These are phyloP conservation scores for Acacia confusa DNA, from an alignment of 306 rosid genomes.

Conservation along the genomic window DNA sequence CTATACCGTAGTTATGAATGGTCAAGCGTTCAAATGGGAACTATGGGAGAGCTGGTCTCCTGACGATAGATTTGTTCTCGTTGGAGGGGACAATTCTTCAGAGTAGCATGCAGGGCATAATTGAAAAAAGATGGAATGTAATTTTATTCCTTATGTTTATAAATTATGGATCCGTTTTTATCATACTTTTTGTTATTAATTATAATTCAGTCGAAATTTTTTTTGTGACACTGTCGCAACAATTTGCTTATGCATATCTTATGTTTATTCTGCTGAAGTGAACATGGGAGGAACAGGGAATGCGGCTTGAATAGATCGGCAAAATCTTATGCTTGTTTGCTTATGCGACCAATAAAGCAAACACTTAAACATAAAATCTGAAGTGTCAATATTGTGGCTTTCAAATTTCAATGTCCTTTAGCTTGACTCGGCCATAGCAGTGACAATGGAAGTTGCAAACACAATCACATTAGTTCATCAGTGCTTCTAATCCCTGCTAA, in stretches of 20 bases:
- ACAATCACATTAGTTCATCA: neutral
- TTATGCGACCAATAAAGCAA: slow-evolving; percentile 1
- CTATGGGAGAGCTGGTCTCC: neutral
- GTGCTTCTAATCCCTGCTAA: too few relatives aligned
- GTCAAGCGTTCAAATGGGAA: neutral
- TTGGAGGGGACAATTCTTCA: neutral
- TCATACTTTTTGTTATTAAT: slow-evolving; percentile 12
- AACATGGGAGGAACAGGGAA: neutral
- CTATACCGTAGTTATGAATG: slow-evolving; percentile 34
- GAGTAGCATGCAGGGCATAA: neutral
- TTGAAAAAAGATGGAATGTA: neutral
- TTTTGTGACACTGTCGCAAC: neutral
- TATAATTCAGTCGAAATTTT: neutral
- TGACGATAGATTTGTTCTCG: neutral
- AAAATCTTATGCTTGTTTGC: too few relatives aligned
- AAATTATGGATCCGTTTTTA: slow-evolving; percentile 20
- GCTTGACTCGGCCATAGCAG: neutral
- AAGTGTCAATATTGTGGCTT: neutral
- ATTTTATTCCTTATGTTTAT: neutral
- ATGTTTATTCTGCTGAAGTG: neutral
- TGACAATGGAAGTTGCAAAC: neutral
- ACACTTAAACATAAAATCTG: neutral
- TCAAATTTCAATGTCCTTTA: neutral
- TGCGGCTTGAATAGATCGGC: neutral
- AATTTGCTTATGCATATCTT: neutral